A percentile compares a stretch with the other conserved stretches of the same genome.
phyloP scores from a whole-genome alignment of 1,284 basidiomycete species.

The Rhodotorula sp. region DNA sequence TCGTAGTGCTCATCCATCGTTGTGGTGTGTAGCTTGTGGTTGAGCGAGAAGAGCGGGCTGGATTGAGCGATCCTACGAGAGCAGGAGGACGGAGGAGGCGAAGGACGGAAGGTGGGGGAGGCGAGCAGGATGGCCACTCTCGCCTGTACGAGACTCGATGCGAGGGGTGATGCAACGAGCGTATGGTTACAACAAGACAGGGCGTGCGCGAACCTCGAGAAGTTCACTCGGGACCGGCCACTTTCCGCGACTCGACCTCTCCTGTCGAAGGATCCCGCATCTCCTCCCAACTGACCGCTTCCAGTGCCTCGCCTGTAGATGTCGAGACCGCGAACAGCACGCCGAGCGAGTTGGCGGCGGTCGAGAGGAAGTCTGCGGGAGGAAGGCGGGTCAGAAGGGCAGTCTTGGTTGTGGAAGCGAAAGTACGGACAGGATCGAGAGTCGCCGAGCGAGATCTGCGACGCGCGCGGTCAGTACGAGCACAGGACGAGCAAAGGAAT shows the following conservation, averaged over 20 bases:
- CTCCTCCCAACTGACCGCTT: constrained; percentile 83
- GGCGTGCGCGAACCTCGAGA: not conserved
- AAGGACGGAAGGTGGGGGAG: not conserved
- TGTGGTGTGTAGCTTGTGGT: not conserved
- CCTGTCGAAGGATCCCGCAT: constrained; percentile 86
- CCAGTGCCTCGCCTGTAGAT: constrained; percentile 70
- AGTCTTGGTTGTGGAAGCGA: not conserved
- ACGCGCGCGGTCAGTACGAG: not conserved
- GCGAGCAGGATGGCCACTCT: not conserved
- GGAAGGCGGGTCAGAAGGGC: constrained; percentile 6
- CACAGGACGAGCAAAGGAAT: not conserved
- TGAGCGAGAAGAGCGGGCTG: not conserved
- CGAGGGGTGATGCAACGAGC: too few species aligned
- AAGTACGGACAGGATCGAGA: constrained; percentile 44
- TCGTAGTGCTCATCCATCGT: constrained; percentile 42
- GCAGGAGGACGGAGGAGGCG: not conserved
- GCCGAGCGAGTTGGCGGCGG: constrained; percentile 88
- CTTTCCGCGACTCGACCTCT: constrained; percentile 76
- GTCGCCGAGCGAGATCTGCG: constrained; percentile 50
- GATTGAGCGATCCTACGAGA: not conserved
- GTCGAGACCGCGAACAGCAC: constrained; percentile 84
- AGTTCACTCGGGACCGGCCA: constrained; percentile 67
- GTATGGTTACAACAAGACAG: not conserved
- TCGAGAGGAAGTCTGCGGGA: constrained; percentile 77
- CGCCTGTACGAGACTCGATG: not conserved